Evolutionary conservation across 148 eudicot species (phyloP), one percentile per base, ranked within the genome.

Genomic region (Bassia scoparia): DNA sequence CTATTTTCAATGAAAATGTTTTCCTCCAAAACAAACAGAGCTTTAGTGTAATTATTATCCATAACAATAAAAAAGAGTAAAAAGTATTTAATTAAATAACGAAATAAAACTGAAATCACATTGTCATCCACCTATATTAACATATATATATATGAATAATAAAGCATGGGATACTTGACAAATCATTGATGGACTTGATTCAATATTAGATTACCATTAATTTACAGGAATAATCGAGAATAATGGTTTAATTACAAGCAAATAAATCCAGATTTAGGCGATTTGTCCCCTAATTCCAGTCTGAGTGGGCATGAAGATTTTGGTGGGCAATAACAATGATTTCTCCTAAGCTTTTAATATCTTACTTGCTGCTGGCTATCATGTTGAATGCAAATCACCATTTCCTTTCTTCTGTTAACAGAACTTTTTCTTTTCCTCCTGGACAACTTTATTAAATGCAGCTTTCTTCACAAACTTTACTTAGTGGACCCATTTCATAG

Each of bases 271-370:
- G 16, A 23, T 12, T 43, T 26, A 24, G 31, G 69, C 34, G 34
- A 66, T 66, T 66, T 44, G 69, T 43, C 34, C 33, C 33, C 21
- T 24, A 43, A 43, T 43, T 66, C 52, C 69, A 66, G 33, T 66
- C 52, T 66, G 52, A 66, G 69, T 43, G 68, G 69, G 69, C 69
- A 66, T 66, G 34, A 52, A 10, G 53, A 8, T 23, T 38, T 43
- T 66, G 53, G 69, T 66, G 69, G 69, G 69, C 69, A 38, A 6
- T 5, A 66, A 27, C 53, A 66, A 66, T 66, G n/a, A 66, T 66
- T 43, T 29, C 2, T 2, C 31, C 43, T 66, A 26, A 13, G 21
- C 46, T 66, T 66, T 44, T n/a, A n/a, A 24, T 66, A 27, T 66
- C 53, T 48, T 66, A 26, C 29, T 20, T 26, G 31, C 31, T 41